Evolutionary conservation across 1,139 yeast species (phyloP).

Genomic region (Sugiyamaella grinbergsii): DNA sequence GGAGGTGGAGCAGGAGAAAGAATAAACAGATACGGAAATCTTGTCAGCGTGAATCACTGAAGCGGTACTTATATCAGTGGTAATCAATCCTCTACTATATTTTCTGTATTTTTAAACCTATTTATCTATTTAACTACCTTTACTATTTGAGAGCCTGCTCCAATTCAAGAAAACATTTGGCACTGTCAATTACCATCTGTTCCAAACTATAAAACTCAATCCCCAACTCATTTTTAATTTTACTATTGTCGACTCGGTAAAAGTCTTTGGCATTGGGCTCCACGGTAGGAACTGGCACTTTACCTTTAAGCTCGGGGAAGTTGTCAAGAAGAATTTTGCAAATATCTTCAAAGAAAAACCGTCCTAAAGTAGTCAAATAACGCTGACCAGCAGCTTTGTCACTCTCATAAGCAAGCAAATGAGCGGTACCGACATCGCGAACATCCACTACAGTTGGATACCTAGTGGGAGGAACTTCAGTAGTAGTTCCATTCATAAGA

Average conservation of each 20-base stretch:
- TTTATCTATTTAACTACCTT: too few relatives aligned
- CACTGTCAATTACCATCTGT: not conserved
- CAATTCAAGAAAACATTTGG: not conserved
- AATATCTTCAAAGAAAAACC: conserved; percentile 41
- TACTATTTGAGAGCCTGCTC: too few relatives aligned
- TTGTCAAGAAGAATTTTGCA: conserved; percentile 41
- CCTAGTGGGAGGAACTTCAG: conserved; percentile 27
- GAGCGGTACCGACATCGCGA: conserved; percentile 56
- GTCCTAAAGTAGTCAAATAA: conserved; percentile 45
- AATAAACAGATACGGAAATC: too few relatives aligned
- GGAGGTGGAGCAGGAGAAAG: too few relatives aligned
- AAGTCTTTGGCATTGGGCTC: not conserved
- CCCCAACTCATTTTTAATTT: not conserved
- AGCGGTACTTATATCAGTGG: too few relatives aligned
- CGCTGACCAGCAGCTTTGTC: conserved; percentile 45
- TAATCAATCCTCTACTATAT: too few relatives aligned
- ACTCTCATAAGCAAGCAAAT: conserved; percentile 48
- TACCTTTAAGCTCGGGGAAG: conserved; percentile 45
- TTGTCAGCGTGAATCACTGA: too few relatives aligned
- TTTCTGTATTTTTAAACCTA: too few relatives aligned
- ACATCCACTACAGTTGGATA: conserved; percentile 47
- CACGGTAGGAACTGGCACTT: conserved; percentile 29
- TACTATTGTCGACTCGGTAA: conserved; percentile 2
- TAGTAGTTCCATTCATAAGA: conserved; percentile 27
- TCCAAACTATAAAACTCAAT: conserved; percentile 1